Conservation (phyloP, 176 grass and related monocot genomes). For the Pontederia paniculata region DNA sequence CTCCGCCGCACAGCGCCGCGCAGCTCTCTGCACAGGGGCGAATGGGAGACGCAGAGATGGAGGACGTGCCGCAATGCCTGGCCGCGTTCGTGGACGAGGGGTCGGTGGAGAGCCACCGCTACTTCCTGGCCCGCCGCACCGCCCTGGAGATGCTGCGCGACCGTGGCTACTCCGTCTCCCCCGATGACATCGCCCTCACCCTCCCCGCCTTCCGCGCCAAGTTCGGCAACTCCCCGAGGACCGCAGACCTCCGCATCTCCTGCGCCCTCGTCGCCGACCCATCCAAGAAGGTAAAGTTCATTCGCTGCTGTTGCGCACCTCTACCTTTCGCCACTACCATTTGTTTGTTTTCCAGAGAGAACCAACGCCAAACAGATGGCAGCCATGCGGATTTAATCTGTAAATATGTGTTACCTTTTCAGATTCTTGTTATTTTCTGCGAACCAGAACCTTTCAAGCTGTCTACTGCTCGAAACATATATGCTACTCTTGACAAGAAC, state of each 20-base stretch:
- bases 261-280: slow-evolving; percentile 33
- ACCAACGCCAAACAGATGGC: no score
- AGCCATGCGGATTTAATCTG: neutral
- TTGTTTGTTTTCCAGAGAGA: neutral
- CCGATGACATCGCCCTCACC: slow-evolving; percentile 34
- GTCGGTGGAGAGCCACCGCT: slow-evolving; percentile 51
- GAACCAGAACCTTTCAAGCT: slow-evolving; percentile 50
- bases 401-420: slow-evolving; percentile 15
- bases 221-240: slow-evolving; percentile 29
- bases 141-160: slow-evolving; percentile 81
- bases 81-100: slow-evolving; percentile 43
- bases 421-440: slow-evolving; percentile 65
- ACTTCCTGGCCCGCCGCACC: slow-evolving; percentile 81
- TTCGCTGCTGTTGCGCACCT: neutral
- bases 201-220: slow-evolving; percentile 69
- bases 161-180: slow-evolving; percentile 46
- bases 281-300: slow-evolving; percentile 42
- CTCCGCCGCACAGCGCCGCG: no score
- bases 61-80: slow-evolving; percentile 27
- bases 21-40: no score
- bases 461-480: slow-evolving; percentile 37
- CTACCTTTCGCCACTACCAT: no score
- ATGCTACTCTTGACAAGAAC: slow-evolving; percentile 23
- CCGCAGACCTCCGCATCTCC: slow-evolving; percentile 44
- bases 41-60: neutral